phyloP scores from a whole-genome alignment of 768 basidiomycete species.

The Trametes cingulata region DNA sequence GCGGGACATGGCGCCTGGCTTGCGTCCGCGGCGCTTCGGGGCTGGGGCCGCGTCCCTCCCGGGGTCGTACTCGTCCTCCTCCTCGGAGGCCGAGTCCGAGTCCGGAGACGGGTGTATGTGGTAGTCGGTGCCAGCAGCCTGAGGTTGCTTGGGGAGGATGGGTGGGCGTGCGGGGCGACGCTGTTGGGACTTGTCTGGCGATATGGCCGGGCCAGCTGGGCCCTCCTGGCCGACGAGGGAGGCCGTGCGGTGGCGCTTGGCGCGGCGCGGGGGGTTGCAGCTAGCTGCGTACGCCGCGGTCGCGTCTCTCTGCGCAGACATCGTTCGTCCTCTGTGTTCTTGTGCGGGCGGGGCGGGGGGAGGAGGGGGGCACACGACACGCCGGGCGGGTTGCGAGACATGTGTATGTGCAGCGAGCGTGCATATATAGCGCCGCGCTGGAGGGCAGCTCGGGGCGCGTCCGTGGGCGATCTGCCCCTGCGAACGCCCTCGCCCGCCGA shows the following conservation, averaged over 20 bases:
- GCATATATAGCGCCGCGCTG: constrained; percentile 5
- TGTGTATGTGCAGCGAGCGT: neutral
- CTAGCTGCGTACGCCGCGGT: constrained; percentile 35
- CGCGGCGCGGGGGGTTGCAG: constrained; percentile 48
- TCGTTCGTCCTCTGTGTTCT: neutral
- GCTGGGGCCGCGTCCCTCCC: constrained; percentile 26
- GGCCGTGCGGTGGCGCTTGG: constrained; percentile 41
- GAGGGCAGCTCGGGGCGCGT: neutral
- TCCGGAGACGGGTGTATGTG: constrained; percentile 28
- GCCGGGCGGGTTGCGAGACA: neutral
- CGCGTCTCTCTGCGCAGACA: constrained; percentile 23
- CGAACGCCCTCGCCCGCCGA: constrained; percentile 17
- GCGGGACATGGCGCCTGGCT: constrained; percentile 71
- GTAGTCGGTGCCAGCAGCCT: constrained; percentile 9
- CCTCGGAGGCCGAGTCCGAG: constrained; percentile 26
- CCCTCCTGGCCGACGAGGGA: constrained; percentile 3
- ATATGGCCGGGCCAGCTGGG: constrained; percentile 8
- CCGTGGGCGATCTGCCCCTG: constrained; percentile 12
- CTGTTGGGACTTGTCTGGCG: constrained; percentile 1
- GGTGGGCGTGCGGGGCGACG: constrained; percentile 19
- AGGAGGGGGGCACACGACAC: constrained; percentile 22
- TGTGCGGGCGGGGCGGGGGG: neutral
- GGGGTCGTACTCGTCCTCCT: constrained; percentile 36
- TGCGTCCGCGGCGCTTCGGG: constrained; percentile 67
- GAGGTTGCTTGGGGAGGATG: constrained; percentile 28